Conservation (phyloP, 2,329 filamentous ascomycete genomes). For the Cladosporium sp. region DNA sequence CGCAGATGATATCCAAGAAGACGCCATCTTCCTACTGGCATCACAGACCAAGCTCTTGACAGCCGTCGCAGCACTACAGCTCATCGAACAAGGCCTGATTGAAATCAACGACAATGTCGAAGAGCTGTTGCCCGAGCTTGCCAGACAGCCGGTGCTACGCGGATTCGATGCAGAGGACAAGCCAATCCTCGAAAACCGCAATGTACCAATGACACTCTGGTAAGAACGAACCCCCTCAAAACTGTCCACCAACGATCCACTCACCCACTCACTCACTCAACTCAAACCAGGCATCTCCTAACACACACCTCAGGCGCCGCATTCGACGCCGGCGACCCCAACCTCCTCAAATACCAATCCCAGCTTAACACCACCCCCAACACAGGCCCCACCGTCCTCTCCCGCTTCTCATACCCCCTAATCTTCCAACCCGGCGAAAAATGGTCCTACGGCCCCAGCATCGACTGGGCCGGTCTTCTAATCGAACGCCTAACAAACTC, state of each 20-base stretch:
- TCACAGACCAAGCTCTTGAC: constrained; percentile 50
- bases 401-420: constrained; percentile 24
- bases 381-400: constrained; percentile 39
- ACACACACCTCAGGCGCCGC: constrained; percentile 52
- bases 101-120: constrained; percentile 50
- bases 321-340: too few relatives aligned
- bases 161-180: constrained; percentile 47
- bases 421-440: too few relatives aligned
- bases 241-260: background rate
- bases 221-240: background rate
- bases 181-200: constrained; percentile 34
- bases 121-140: constrained; percentile 50
- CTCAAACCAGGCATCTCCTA: constrained; percentile 41
- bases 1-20: constrained; percentile 28
- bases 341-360: too few relatives aligned
- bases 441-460: too few relatives aligned
- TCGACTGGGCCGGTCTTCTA: too few relatives aligned
- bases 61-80: constrained; percentile 54
- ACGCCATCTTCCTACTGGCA: constrained; percentile 35
- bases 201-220: constrained; percentile 20
- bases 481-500: too few relatives aligned
- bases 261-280: too few relatives aligned
- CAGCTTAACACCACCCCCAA: too few relatives aligned
- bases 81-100: constrained; percentile 54
- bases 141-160: constrained; percentile 49